A percentile compares a stretch with the other conserved stretches of the same genome.
phyloP scores from a whole-genome alignment of 192 early-diverging fungal species.

The Chytriomyces hyalinus region DNA sequence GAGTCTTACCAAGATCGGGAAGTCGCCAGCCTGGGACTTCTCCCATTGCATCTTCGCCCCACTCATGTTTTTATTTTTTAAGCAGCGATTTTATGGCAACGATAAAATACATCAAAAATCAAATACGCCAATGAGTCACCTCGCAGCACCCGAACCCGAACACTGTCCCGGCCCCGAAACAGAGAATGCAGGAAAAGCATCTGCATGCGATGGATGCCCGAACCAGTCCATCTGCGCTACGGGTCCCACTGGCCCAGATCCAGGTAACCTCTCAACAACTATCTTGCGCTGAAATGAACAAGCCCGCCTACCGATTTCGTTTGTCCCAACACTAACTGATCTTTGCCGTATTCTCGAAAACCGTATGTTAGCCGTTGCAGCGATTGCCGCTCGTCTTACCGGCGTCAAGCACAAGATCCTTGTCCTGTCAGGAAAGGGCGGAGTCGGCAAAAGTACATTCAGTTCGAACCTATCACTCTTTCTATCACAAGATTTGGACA shows the following conservation, averaged over 20 bases:
- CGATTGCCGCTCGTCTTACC: slow-evolving; percentile 50
- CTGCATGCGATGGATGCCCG: slow-evolving; percentile 59
- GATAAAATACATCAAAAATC: no score
- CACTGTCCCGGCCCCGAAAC: slow-evolving; percentile 59
- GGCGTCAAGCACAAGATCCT: slow-evolving; percentile 85
- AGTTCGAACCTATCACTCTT: slow-evolving; percentile 74
- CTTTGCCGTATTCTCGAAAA: background rate
- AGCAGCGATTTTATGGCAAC: no score
- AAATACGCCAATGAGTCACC: slow-evolving; percentile 2
- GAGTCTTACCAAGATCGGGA: slow-evolving; percentile 26
- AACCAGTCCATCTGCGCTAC: slow-evolving; percentile 56
- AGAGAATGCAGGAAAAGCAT: slow-evolving; percentile 56
- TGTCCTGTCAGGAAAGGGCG: slow-evolving; percentile 96
- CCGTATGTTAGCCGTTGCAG: slow-evolving; percentile 42
- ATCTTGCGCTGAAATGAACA: background rate
- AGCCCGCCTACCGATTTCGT: background rate
- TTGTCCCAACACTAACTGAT: background rate
- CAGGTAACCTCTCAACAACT: slow-evolving; percentile 34
- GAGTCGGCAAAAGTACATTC: slow-evolving; percentile 96
- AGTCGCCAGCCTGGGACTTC: slow-evolving; percentile 29
- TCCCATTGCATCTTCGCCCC: slow-evolving; percentile 39
- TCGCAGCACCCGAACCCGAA: slow-evolving; percentile 50
- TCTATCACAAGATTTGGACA: slow-evolving; percentile 45
- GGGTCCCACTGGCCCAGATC: slow-evolving; percentile 54
- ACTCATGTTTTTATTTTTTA: slow-evolving; percentile 3